phyloP scores from a whole-genome alignment of 2,329 filamentous ascomycete species.

The Lecanoromycetidae sp. region DNA sequence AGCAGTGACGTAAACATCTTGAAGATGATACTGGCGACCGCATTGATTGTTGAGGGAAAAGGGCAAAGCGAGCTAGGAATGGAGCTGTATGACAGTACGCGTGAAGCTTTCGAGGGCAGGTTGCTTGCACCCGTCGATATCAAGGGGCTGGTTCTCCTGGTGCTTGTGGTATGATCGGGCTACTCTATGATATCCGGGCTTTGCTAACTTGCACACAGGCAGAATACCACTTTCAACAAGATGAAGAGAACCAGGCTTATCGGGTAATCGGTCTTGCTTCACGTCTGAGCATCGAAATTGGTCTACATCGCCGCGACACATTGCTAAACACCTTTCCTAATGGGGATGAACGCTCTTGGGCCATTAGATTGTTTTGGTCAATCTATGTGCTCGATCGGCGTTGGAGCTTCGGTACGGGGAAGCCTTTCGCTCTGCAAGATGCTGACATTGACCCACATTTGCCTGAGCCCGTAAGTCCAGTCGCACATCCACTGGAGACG shows the following conservation, averaged over 20 bases:
- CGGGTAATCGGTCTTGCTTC: slow-evolving; percentile 73
- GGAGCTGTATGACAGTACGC: slow-evolving; percentile 64
- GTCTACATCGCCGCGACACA: slow-evolving; percentile 67
- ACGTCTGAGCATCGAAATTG: slow-evolving; percentile 66
- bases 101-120: slow-evolving; percentile 54
- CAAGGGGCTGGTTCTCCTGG: slow-evolving; percentile 47
- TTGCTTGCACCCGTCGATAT: slow-evolving; percentile 46
- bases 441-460: slow-evolving; percentile 70
- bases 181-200: neutral
- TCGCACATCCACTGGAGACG: neutral
- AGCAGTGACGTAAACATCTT: slow-evolving; percentile 58
- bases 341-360: slow-evolving; percentile 54
- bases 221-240: slow-evolving; percentile 66
- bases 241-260: slow-evolving; percentile 79
- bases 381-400: slow-evolving; percentile 74
- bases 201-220: slow-evolving; percentile 9
- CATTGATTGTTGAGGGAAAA: slow-evolving; percentile 63
- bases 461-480: slow-evolving; percentile 56
- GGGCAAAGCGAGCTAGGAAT: slow-evolving; percentile 65
- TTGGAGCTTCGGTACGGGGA: slow-evolving; percentile 80
- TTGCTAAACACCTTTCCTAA: slow-evolving; percentile 55
- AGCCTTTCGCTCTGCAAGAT: slow-evolving; percentile 77
- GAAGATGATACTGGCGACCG: slow-evolving; percentile 73
- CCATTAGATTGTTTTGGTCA: slow-evolving; percentile 70
- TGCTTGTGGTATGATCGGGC: slow-evolving; percentile 39